Percentiles rank a stretch among this genome's conserved stretches.
Evolutionary conservation across 2,329 filamentous ascomycete species (phyloP).

Genomic region (Claviceps spartinae): DNA sequence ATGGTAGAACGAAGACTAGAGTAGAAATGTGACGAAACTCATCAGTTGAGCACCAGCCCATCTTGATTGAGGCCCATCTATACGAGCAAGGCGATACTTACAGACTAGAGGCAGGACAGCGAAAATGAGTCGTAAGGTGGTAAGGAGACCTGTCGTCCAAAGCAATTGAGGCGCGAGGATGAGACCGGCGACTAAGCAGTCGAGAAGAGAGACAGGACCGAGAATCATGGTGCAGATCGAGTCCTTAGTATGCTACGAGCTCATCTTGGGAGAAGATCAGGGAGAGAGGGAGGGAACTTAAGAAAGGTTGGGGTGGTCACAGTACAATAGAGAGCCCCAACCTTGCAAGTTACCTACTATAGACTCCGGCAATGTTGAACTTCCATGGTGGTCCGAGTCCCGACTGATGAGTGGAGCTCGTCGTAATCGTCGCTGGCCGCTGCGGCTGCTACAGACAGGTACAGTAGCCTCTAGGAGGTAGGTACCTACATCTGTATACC

Average conservation of each 20-base stretch:
- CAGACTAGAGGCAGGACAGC: conserved; percentile 51
- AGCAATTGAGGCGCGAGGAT: conserved; percentile 62
- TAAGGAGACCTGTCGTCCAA: conserved; percentile 48
- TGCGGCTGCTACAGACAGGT: too few relatives aligned
- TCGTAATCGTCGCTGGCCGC: too few relatives aligned
- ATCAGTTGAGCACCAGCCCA: background rate
- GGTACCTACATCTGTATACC: too few relatives aligned
- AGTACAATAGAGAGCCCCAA: too few relatives aligned
- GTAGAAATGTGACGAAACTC: too few relatives aligned
- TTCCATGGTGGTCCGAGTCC: too few relatives aligned
- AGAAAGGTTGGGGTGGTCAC: background rate
- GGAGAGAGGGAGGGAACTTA: background rate
- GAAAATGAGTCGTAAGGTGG: conserved; percentile 45
- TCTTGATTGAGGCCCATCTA: background rate
- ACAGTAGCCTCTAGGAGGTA: too few relatives aligned
- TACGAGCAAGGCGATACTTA: background rate
- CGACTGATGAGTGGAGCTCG: too few relatives aligned
- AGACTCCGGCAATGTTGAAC: too few relatives aligned
- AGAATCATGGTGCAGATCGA: conserved; percentile 46
- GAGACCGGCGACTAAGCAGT: conserved; percentile 59
- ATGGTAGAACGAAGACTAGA: conserved; percentile 4
- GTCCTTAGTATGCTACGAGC: background rate
- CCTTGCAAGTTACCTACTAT: too few relatives aligned
- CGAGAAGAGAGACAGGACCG: conserved; percentile 58
- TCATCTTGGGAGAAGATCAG: background rate